Base-by-base conservation (phyloP, 352 stramenopile species). In the Globisporangium megalacanthum region DNA sequence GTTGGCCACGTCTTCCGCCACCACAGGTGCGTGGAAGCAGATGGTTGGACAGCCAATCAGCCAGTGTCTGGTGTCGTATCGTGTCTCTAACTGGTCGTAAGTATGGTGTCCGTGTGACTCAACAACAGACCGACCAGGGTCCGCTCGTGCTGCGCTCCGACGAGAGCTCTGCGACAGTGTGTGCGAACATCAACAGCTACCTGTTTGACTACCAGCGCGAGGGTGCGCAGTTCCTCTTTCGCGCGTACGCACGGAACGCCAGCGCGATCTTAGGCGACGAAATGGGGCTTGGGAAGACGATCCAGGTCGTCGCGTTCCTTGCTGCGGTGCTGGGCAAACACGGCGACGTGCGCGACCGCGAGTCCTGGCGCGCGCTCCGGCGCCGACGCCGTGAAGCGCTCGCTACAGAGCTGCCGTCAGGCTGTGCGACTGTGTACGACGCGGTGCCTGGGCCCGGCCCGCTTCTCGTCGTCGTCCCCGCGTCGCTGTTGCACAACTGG, bases 401-500 rank as follows among this genome's bases (percentile, higher is more conserved):
- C 10, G 22, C 58, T 10, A 42, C 17, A 19, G 36, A 4, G 33
- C 33, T 37, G 44, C 19, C 20, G 19, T 22, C 15, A 19, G 19
- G 39, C 5, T 19, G 56, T 39, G 33, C 41, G 15, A 39, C 51
- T 1, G 25, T 45, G 6, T 52, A 58, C 37, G 58, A 54, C 35
- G 66, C 69, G 65, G 49, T 49, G 31, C 55, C 67, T 59, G 64
- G 75, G 15, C 53, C 69, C n/a, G 60, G 63, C 10, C 97, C 97
- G 42, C 96, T 99, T 67, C 78, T 99, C 35, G 95, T 99, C 52
- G 86, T 99, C 39, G 97, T 99, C 7, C 97, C 97, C 25, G 99
- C 96, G 36, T 98, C 88, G 13, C 93, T 97, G 60, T 85, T 99
- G 15, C 86, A 99, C 49, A 99, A 99, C 64, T 99, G 97, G 97